Evolutionary conservation across 2,329 filamentous ascomycete species (phyloP).

Genomic region (Penicillium freii): DNA sequence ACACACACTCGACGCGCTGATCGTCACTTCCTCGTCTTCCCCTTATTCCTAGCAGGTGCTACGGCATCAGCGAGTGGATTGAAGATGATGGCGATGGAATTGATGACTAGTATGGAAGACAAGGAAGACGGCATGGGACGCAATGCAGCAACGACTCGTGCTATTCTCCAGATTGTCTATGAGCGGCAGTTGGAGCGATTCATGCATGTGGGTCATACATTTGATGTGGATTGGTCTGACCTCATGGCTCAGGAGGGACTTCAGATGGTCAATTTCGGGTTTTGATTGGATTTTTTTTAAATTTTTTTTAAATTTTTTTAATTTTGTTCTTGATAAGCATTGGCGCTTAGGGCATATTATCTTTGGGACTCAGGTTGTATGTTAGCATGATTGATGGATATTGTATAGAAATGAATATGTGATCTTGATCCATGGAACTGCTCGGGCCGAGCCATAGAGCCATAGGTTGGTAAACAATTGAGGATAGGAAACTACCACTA

Average conservation of each 20-base stretch:
- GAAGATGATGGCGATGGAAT: conserved; percentile 49
- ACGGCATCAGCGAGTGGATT: conserved; percentile 43
- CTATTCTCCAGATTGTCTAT: conserved; percentile 49
- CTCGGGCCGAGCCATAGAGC: conserved; percentile 3
- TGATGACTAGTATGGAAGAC: conserved; percentile 50
- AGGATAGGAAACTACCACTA: too few species aligned
- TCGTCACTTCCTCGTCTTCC: conserved; percentile 51
- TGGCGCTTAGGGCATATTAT: conserved; percentile 3
- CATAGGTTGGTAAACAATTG: not conserved
- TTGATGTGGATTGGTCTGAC: conserved; percentile 52
- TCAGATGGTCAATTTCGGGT: conserved; percentile 53
- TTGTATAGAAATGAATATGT: conserved; percentile 19
- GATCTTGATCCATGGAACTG: not conserved
- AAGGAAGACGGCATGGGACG: conserved; percentile 46
- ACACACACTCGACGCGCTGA: conserved; percentile 41
- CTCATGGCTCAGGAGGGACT: conserved; percentile 48
- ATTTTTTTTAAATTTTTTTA: too few species aligned
- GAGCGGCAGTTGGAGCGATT: conserved; percentile 48
- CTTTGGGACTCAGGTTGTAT: conserved; percentile 7
- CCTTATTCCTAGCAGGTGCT: conserved; percentile 54
- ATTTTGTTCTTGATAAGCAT: conserved; percentile 4
- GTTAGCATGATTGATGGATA: conserved; percentile 18
- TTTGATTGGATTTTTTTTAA: conserved; percentile 30
- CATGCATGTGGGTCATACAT: conserved; percentile 39
- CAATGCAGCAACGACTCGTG: conserved; percentile 47